A percentile compares a stretch with the other conserved stretches of the same genome.
phyloP scores from a whole-genome alignment of 148 eudicot genomes.

The Chenopodium album region DNA sequence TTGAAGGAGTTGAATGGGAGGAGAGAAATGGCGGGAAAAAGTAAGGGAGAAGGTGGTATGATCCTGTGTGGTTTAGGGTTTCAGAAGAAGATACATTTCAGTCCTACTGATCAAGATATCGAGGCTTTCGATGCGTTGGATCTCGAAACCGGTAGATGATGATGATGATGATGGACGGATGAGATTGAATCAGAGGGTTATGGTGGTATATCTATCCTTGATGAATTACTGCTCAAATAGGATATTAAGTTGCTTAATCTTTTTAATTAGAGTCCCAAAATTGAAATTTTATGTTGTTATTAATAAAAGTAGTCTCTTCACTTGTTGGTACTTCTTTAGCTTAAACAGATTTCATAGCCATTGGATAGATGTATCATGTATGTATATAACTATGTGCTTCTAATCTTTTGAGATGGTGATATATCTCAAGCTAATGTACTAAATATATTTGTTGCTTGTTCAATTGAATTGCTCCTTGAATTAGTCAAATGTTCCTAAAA shows the following conservation, averaged over 20 bases:
- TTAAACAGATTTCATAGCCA: too few relatives aligned
- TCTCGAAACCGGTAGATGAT: not conserved
- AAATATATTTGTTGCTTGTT: too few relatives aligned
- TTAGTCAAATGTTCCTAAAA: too few relatives aligned
- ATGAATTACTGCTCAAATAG: not conserved
- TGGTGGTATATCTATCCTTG: not conserved
- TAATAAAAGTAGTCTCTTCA: not conserved
- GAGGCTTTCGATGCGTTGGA: conserved; percentile 30
- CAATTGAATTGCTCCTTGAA: too few relatives aligned
- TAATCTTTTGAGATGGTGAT: too few relatives aligned
- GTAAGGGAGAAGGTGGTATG: conserved; percentile 36
- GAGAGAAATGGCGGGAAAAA: conserved; percentile 26
- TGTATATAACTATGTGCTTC: too few relatives aligned
- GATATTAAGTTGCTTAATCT: not conserved
- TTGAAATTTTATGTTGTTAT: not conserved
- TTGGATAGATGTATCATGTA: too few relatives aligned
- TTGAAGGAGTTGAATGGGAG: conserved; percentile 60
- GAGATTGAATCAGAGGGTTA: conserved; percentile 14
- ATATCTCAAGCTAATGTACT: too few relatives aligned
- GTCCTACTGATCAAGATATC: conserved; percentile 54
- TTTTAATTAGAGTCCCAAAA: too few relatives aligned
- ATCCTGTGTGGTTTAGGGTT: conserved; percentile 65
- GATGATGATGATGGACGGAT: conserved; percentile 8
- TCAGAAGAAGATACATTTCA: conserved; percentile 44
- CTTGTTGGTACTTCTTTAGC: too few relatives aligned